Evolutionary conservation across 495 filamentous ascomycete species (phyloP).

Genomic region (Hypoxylon subgilvum): DNA sequence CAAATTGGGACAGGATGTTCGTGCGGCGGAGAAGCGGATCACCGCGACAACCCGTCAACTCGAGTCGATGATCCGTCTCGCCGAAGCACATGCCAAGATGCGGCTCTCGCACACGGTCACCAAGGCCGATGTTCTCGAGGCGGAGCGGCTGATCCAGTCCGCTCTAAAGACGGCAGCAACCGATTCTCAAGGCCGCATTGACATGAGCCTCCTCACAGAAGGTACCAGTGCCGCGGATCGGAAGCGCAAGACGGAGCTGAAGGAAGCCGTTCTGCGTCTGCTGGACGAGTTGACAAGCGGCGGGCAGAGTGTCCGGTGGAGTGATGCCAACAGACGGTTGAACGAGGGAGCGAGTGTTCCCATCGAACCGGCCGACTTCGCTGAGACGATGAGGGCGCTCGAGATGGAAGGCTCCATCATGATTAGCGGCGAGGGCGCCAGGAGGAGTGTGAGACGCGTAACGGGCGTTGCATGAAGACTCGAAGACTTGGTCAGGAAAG

Average conservation of each 20-base stretch:
- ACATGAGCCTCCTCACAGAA: constrained; percentile 94
- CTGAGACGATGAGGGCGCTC: constrained; percentile 74
- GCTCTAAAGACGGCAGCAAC: constrained; percentile 98
- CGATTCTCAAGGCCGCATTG: constrained; percentile 90
- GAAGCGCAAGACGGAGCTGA: constrained; percentile 79
- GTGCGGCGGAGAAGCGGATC: constrained; percentile 90
- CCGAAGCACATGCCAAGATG: constrained; percentile 98
- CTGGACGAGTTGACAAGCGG: constrained; percentile 79
- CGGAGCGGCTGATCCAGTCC: constrained; percentile 86
- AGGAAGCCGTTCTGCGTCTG: constrained; percentile 72
- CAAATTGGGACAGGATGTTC: constrained; percentile 92
- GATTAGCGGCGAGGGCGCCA: constrained; percentile 81
- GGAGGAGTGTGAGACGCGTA: constrained; percentile 81
- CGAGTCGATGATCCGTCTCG: constrained; percentile 94
- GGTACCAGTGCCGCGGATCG: constrained; percentile 86
- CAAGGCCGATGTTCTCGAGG: constrained; percentile 82
- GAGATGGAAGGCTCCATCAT: constrained; percentile 86
- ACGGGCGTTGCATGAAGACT: constrained; percentile 49
- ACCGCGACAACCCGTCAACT: constrained; percentile 95
- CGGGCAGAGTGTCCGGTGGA: constrained; percentile 73
- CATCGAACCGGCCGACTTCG: constrained; percentile 79
- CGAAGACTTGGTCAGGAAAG: not conserved
- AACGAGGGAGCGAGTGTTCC: constrained; percentile 75
- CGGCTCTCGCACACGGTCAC: constrained; percentile 78
- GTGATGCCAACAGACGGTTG: constrained; percentile 74